These are phyloP conservation scores for Dioscorea dumetorum DNA, from an alignment of 106 monocot species.

Conservation along the genomic window DNA sequence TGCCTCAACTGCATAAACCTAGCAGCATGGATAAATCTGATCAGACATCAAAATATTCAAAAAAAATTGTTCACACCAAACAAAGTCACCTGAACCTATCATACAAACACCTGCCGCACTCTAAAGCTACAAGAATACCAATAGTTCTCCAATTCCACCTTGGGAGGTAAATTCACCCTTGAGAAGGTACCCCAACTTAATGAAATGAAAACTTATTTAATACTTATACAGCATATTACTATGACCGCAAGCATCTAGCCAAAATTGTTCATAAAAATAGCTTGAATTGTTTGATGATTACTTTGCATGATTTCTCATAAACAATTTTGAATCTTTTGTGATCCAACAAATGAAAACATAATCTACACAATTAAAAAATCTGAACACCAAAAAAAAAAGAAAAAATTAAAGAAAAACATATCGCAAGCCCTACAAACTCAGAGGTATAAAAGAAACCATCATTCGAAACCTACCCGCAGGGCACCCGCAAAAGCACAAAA, in stretches of 20 bases:
- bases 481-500: slow-evolving; percentile 96
- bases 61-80: too few relatives aligned
- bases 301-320: not conserved
- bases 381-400: not conserved
- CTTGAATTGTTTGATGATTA: too few relatives aligned
- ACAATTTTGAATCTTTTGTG: not conserved
- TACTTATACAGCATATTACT: too few relatives aligned
- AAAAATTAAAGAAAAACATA: not conserved
- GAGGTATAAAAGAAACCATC: not conserved
- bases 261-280: too few relatives aligned
- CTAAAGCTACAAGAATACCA: too few relatives aligned
- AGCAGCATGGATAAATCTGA: not conserved
- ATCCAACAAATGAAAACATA: not conserved
- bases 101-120: too few relatives aligned
- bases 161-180: too few relatives aligned
- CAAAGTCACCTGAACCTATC: too few relatives aligned
- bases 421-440: not conserved
- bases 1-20: slow-evolving; percentile 97
- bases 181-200: too few relatives aligned
- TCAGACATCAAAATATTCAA: not conserved
- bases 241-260: too few relatives aligned
- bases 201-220: too few relatives aligned
- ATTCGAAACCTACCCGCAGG: slow-evolving; percentile 47
- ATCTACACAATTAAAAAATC: not conserved
- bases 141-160: too few relatives aligned